Base-by-base conservation (phyloP, 345 rosid genomes). In the Bruguiera gymnorhiza region DNA sequence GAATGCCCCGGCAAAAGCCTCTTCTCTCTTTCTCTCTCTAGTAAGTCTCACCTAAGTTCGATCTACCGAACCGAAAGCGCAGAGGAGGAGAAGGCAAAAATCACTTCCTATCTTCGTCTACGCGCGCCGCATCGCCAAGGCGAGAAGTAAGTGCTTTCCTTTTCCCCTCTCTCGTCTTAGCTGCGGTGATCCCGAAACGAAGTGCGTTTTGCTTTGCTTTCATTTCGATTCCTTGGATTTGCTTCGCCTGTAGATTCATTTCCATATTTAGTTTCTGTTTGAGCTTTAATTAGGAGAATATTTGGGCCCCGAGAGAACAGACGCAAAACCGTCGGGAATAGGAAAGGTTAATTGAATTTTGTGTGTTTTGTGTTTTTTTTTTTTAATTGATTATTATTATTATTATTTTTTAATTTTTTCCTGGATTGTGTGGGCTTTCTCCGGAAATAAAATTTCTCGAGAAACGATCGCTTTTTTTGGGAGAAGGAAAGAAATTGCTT, bases 111-210 rank as follows among this genome's bases (percentile, higher is more conserved):
- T 13, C 7, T 13, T 24, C 29, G 18, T 56, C 29, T 21, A 27
- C 6, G 29, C 31, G 24, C 16, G 31, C 29, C 31, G 24, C 13
- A 56, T 56, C 62, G 6, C 46, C 5, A 11, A 16, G 29, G 18
- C 26, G 60, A 56, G 60, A 75, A 74, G 78, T 75, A 64, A 20
- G 3, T 50, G 23, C 23, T 27, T 5, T 37, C 21, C 19, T 2
- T n/a, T 29, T 31, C 5, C 18, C 21, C 29, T 52, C n/a, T 66
- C 20, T 11, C 61, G 24, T 70, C 39, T 31, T 43, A 26, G 66
- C 56, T 70, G 56, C 56, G 13, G 4, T 64, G 70, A 75, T 75
- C 62, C 30, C 29, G 29, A 62, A 55, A 50, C 43, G 48, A 16
- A 29, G 5, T 46, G 10, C 24, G 63, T n/a, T 60, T 66, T 66